Percentiles rank a stretch among this genome's conserved stretches.
phyloP scores from a whole-genome alignment of 2,329 filamentous ascomycete species.

The Monosporascus sp. region DNA sequence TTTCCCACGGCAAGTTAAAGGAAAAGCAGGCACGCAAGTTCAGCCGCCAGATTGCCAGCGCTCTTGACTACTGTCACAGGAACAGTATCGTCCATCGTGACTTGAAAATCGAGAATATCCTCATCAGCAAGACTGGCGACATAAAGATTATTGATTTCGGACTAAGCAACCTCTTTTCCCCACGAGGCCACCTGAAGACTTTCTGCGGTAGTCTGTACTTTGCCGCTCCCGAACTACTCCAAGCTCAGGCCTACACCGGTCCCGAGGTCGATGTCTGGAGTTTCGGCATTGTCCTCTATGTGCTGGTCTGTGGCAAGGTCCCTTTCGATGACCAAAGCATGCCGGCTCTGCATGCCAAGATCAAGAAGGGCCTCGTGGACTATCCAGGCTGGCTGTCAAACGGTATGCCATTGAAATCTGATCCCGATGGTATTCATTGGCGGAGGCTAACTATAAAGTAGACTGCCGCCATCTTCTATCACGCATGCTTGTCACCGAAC shows the following conservation, averaged over 20 bases:
- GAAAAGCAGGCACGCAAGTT: constrained; percentile 98
- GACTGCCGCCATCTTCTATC: constrained; percentile 93
- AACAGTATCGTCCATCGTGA: constrained; percentile 98
- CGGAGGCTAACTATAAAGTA: constrained; percentile 38
- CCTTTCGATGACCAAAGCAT: constrained; percentile 99
- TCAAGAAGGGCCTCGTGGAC: constrained; percentile 94
- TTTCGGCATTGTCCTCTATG: constrained; percentile 96
- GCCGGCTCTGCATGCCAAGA: constrained; percentile 96
- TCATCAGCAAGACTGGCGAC: constrained; percentile 97
- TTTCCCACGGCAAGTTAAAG: constrained; percentile 93
- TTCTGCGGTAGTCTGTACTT: constrained; percentile 98
- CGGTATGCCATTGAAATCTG: constrained; percentile 50
- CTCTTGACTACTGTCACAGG: constrained; percentile 92
- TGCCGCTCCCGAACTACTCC: constrained; percentile 87
- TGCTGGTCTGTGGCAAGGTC: constrained; percentile 94
- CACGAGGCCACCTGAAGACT: constrained; percentile 79
- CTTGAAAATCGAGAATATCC: constrained; percentile 97
- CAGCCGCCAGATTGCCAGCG: constrained; percentile 92
- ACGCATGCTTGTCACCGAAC: constrained; percentile 93
- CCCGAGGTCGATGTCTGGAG: constrained; percentile 98
- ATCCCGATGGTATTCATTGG: not conserved
- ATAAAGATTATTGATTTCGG: constrained; percentile 99
- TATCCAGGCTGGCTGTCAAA: constrained; percentile 90
- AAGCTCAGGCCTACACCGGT: constrained; percentile 89
- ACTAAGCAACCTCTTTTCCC: constrained; percentile 91